phyloP scores from a whole-genome alignment of 2,329 filamentous ascomycete species.

The Colletotrichum trifolii region DNA sequence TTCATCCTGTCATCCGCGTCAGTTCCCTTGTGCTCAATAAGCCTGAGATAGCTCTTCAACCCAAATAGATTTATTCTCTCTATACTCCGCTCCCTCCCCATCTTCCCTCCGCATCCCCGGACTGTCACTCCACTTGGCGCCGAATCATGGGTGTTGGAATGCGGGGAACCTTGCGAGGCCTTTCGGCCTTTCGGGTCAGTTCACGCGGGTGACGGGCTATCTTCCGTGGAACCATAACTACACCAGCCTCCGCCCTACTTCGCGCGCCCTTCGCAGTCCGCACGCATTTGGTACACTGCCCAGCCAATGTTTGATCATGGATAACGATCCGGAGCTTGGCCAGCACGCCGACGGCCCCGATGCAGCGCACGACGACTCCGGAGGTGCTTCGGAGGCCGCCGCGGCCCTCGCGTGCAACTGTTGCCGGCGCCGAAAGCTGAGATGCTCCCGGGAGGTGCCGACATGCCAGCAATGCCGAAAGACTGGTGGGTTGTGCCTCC shows the following conservation, averaged over 20 bases:
- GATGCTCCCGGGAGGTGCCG: constrained; percentile 27
- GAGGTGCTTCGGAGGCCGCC: constrained; percentile 61
- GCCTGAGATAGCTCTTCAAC: constrained; percentile 1
- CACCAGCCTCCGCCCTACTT: constrained; percentile 25
- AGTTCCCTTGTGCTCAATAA: background rate
- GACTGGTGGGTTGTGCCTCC: constrained; percentile 11
- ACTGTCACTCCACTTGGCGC: constrained; percentile 1
- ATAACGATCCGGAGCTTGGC: constrained; percentile 16
- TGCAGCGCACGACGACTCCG: constrained; percentile 39
- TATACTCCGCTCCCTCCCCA: background rate
- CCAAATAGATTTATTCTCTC: background rate
- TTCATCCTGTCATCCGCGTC: background rate
- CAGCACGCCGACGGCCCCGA: constrained; percentile 40
- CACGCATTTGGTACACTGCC: background rate
- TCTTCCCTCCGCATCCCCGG: constrained; percentile 6
- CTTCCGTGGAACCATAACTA: constrained; percentile 17
- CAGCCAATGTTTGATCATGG: constrained; percentile 14
- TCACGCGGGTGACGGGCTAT: constrained; percentile 12
- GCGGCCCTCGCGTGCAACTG: constrained; percentile 40
- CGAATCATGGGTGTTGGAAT: constrained; percentile 2
- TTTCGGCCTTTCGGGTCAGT: constrained; percentile 13
- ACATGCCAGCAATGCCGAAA: constrained; percentile 32
- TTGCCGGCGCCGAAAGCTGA: constrained; percentile 28
- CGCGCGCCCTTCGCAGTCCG: background rate
- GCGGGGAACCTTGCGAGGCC: background rate